Base-by-base conservation (phyloP, 768 basidiomycete genomes). In the Suillus luteus region DNA sequence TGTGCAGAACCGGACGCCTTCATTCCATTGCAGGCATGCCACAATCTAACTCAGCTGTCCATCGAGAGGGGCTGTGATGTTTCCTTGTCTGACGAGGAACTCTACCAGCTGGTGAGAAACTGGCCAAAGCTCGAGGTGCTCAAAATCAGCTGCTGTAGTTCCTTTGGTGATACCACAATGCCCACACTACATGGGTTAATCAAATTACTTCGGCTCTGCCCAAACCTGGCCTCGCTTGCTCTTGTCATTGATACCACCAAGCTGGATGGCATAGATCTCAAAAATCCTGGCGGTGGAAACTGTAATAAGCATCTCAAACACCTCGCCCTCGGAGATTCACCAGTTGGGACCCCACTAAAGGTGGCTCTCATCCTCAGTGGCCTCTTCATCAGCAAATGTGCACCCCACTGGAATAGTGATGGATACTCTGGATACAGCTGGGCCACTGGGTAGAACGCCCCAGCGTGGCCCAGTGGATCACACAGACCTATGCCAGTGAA, bases 41-140 rank as follows among this genome's bases (percentile, higher is more conserved):
- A 9, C 31, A 52, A 52, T 31, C 15, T 51, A 51, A 31, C 27
- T 51, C 49, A 15, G 15, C 49, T 14, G 51, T 73, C 2, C 60
- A 52, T 10, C 37, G 74, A 6, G 72, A 73, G 4, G 73, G 73
- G 14, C 40, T 15, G 58, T 66, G 9, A 52, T 61, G 0, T 55
- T 72, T 22, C 51, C 64, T 4, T 72, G 9, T 63, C 64, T 44
- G 71, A 74, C 46, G 58, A 63, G 1, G 65, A 62, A 37, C 64
- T 73, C 1, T 38, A 61, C 12, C 61, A 65, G 55, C 44, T 75
- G 0, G 67, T 65, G 1, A 62, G 59, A 4, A 64, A 65, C 0
- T 73, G 73, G 72, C 69, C 73, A n/a, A 14, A 58, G 7, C 38
- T 75, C 0, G 64, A 73, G 55, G 61, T 62, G 2, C 72, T 73